Evolutionary conservation across 345 rosid genomes (phyloP), one percentile per base, ranked within the genome.

Genomic region (Melaleuca alternifolia): DNA sequence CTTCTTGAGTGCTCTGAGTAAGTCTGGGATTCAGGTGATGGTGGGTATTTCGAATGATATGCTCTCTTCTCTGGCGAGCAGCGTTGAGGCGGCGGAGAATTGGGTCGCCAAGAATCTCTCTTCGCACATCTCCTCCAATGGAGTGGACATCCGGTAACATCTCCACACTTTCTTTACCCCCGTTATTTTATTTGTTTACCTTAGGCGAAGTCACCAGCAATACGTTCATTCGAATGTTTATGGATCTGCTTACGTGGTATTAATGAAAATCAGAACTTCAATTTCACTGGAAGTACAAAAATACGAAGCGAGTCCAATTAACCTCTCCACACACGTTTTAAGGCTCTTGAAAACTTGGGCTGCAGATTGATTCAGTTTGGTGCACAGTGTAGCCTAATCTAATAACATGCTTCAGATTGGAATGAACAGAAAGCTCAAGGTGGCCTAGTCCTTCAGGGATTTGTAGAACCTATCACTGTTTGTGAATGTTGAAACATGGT

Each of bases 21-120:
- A 88, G 88, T 89, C 98, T 16, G 91, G 94, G 89, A 92, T 97
- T 88, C 97, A 97, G 87, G 99, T 96, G 76, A 97, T 97, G 99
- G 95, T 97, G 28, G 99, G 99, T 51, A 97, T 97, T 83, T 99
- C 99, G 8, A 97, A 97, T 71, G 99, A 97, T 85, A 91, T 95
- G 98, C 96, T 97, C n/a, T 81, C 91, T 8, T 46, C 96, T 79
- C 76, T 97, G 28, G 98, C 99, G 59, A 33, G 89, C 50, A 94
- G 93, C 88, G 87, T 91, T 79, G 93, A 92, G 91, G 95, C 95
- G 33, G 99, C 99, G 83, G 97, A 94, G 91, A 92, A 93, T 85
- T 97, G 99, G 99, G 99, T 97, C 88, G 85, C 95, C 75, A 92
- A 92, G 85, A 98, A 98, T 92, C 92, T 98, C 87, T 88, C 99